Percentiles rank a stretch among this genome's conserved stretches.
These are phyloP conservation scores for Rhododendron ovatum DNA, from an alignment of 148 eudicot genomes.

Conservation along the genomic window DNA sequence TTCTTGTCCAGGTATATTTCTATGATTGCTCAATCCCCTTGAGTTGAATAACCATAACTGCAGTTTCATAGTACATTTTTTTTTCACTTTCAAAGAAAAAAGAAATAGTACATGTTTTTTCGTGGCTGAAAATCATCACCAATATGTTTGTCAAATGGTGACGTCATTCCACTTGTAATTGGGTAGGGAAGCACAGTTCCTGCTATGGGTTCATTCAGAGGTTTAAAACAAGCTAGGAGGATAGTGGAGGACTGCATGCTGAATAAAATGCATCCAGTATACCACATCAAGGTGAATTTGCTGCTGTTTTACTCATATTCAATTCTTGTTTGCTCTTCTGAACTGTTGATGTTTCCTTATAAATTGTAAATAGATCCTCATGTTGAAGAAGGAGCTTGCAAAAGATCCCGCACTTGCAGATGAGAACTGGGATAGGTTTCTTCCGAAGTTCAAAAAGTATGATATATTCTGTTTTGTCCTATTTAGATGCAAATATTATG, in stretches of 20 bases:
- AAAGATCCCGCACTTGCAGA: slow-evolving; percentile 80
- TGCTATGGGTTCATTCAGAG: slow-evolving; percentile 95
- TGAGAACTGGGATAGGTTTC: slow-evolving; percentile 97
- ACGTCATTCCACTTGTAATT: slow-evolving; percentile 9
- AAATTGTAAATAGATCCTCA: slow-evolving; percentile 45
- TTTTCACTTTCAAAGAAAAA: neutral
- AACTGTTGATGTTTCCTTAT: slow-evolving; percentile 7
- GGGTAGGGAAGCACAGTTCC: slow-evolving; percentile 89
- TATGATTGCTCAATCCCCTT: neutral
- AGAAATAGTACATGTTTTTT: neutral
- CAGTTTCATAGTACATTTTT: neutral
- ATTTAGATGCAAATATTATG: neutral
- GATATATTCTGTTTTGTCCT: neutral
- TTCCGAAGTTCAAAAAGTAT: slow-evolving; percentile 87
- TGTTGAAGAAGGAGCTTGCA: slow-evolving; percentile 86
- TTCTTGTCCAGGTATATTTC: slow-evolving; percentile 79
- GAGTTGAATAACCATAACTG: neutral
- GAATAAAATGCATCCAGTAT: slow-evolving; percentile 88
- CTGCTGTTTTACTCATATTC: neutral
- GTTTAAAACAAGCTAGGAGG: slow-evolving; percentile 81
- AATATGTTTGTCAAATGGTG: neutral
- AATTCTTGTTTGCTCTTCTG: neutral
- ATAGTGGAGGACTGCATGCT: slow-evolving; percentile 84
- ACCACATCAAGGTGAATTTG: slow-evolving; percentile 58
- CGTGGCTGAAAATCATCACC: neutral